Evolutionary conservation across 148 eudicot species (phyloP).

Genomic region (Suaeda aralocaspica): DNA sequence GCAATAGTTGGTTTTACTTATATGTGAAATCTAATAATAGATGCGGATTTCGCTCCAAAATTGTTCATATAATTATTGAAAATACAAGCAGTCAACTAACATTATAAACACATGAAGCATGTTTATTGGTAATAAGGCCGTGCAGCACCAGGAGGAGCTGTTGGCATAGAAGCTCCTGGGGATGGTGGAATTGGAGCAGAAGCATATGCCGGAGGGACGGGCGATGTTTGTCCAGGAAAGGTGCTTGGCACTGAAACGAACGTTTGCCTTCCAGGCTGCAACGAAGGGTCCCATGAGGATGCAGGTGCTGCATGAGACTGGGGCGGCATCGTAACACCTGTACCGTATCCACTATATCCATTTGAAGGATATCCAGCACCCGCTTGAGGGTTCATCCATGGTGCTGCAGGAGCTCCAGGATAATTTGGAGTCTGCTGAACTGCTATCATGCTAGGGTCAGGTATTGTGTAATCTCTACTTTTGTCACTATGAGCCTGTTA

Average conservation of each 20-base stretch:
- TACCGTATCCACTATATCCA: constrained; percentile 29
- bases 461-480: constrained; percentile 72
- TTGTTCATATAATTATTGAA: neutral
- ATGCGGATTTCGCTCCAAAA: constrained; percentile 2
- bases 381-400: constrained; percentile 47
- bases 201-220: constrained; percentile 31
- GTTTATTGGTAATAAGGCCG: constrained; percentile 33
- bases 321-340: constrained; percentile 15
- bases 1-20: neutral
- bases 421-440: constrained; percentile 32
- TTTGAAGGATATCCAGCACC: constrained; percentile 27
- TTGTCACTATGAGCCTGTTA: constrained; percentile 64
- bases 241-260: constrained; percentile 41
- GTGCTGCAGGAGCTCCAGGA: constrained; percentile 29
- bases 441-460: constrained; percentile 25
- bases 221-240: constrained; percentile 41
- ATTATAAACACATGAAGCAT: neutral
- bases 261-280: constrained; percentile 31
- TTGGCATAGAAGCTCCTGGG: constrained; percentile 24
- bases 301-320: constrained; percentile 22
- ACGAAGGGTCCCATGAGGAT: constrained; percentile 42
- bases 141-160: constrained; percentile 30
- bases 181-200: constrained; percentile 28
- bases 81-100: neutral
- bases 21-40: neutral